phyloP scores from a whole-genome alignment of 2,329 filamentous ascomycete species.

The Beauveria australis region DNA sequence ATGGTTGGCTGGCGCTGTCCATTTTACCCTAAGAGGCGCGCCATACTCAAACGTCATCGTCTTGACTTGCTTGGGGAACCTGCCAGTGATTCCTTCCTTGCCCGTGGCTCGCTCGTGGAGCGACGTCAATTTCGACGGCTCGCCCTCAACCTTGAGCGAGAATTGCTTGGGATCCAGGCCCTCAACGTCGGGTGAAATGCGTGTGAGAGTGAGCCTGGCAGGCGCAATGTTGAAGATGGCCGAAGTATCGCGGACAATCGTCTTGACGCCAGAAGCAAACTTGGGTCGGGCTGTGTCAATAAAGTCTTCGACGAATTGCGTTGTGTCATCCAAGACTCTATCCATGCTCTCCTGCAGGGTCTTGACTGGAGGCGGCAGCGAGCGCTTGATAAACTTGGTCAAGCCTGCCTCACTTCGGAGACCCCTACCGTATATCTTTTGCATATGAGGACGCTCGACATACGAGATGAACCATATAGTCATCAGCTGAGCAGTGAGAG shows the following conservation, averaged over 20 bases:
- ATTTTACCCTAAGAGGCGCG: constrained; percentile 78
- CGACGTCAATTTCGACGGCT: constrained; percentile 40
- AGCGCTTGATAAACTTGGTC: constrained; percentile 82
- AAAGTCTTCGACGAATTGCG: constrained; percentile 85
- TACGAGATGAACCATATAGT: constrained; percentile 84
- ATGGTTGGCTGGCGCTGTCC: constrained; percentile 83
- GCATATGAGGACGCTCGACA: constrained; percentile 95
- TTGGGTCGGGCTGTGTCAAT: constrained; percentile 79
- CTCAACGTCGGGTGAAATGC: constrained; percentile 69
- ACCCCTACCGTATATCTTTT: constrained; percentile 85
- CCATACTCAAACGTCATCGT: constrained; percentile 82
- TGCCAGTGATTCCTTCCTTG: constrained; percentile 64
- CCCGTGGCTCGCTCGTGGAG: constrained; percentile 55
- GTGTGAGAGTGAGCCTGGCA: constrained; percentile 73
- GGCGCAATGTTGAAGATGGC: constrained; percentile 86
- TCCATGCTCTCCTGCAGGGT: constrained; percentile 82
- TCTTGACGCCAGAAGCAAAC: constrained; percentile 76
- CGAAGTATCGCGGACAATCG: constrained; percentile 79
- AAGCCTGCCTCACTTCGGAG: constrained; percentile 82
- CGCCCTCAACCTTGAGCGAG: constrained; percentile 64
- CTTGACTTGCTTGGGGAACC: constrained; percentile 61
- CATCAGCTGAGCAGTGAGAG: constrained; percentile 75
- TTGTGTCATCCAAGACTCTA: constrained; percentile 74
- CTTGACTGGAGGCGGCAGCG: constrained; percentile 73
- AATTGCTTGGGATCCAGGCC: constrained; percentile 76